Conservation (phyloP, 306 rosid genomes). For the Argentina anserina region DNA sequence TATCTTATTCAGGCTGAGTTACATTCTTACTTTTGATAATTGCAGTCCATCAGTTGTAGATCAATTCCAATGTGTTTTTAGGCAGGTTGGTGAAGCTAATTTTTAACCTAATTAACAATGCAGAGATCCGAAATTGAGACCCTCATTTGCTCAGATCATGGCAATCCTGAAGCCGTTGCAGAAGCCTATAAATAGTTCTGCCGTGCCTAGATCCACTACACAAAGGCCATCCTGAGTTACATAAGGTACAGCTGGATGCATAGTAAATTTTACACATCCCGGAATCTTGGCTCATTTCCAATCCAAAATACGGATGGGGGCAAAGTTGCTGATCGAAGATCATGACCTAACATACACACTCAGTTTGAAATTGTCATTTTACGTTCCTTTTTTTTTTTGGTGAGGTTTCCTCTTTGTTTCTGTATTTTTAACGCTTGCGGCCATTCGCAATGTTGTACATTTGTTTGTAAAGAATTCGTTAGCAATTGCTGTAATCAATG, state of each 20-base stretch:
- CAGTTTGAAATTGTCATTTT: constrained; percentile 48
- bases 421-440: constrained; percentile 23
- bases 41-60: constrained; percentile 5
- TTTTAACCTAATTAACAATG: constrained; percentile 29
- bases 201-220: constrained; percentile 44
- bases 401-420: constrained; percentile 21
- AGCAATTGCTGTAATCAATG: constrained; percentile 43
- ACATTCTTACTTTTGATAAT: background rate
- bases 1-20: background rate
- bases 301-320: constrained; percentile 30
- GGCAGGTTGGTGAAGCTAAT: constrained; percentile 4
- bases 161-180: constrained; percentile 83
- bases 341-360: constrained; percentile 36
- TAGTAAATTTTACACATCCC: constrained; percentile 18
- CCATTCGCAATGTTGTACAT: constrained; percentile 46
- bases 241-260: constrained; percentile 41
- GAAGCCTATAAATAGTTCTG: constrained; percentile 59
- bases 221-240: constrained; percentile 29
- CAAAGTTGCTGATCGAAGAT: constrained; percentile 48
- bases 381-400: constrained; percentile 25
- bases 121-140: constrained; percentile 89
- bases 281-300: constrained; percentile 37
- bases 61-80: constrained; percentile 9
- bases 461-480: constrained; percentile 50
- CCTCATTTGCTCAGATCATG: constrained; percentile 90